These are phyloP conservation scores for Mrakia frigida DNA, from an alignment of 768 basidiomycete species.

Conservation along the genomic window DNA sequence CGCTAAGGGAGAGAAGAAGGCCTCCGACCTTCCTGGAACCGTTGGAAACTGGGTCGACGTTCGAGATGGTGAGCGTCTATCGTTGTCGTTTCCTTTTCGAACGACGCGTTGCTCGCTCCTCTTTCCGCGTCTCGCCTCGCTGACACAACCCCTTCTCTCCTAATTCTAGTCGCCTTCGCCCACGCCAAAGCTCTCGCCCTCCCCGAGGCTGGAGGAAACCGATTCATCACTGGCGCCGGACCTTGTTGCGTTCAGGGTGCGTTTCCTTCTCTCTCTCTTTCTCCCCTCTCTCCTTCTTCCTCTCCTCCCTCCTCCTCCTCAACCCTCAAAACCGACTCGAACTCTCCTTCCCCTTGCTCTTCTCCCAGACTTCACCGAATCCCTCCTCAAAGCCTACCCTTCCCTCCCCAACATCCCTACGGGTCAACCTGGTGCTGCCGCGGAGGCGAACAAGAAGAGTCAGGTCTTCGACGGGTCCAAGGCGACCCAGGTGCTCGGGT, in stretches of 20 bases:
- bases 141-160: neutral
- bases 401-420: constrained; percentile 12
- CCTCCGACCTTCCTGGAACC: constrained; percentile 29
- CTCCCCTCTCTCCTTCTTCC: neutral
- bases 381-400: constrained; percentile 8
- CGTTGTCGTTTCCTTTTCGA: neutral
- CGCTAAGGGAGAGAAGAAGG: constrained; percentile 34
- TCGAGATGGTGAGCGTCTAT: constrained; percentile 38
- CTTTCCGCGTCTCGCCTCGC: neutral
- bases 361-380: constrained; percentile 6
- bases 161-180: constrained; percentile 49
- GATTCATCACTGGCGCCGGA: constrained; percentile 51
- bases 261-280: neutral
- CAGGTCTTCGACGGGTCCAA: constrained; percentile 16
- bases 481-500: constrained; percentile 19
- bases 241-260: neutral
- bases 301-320: neutral
- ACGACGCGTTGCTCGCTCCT: neutral
- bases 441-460: constrained; percentile 2
- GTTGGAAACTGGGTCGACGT: constrained; percentile 44
- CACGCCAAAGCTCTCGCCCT: constrained; percentile 55
- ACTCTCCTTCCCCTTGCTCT: neutral
- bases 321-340: neutral
- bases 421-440: constrained; percentile 10
- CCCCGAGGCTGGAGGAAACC: constrained; percentile 54